Base-by-base conservation (phyloP, 1,284 basidiomycete genomes). In the Pisolithus thermaeus region DNA sequence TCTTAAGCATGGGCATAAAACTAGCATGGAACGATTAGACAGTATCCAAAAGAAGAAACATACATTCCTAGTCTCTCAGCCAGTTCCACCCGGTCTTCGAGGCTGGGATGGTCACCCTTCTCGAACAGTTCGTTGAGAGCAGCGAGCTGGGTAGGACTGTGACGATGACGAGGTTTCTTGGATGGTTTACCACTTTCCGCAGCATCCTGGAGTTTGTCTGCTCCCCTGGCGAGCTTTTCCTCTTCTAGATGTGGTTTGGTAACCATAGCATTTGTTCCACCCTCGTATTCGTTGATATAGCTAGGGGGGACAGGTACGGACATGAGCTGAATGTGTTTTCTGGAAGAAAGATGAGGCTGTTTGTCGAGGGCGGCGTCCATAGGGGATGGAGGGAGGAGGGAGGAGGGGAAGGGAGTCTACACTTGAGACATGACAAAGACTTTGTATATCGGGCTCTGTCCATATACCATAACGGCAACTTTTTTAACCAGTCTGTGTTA, bases 121-220 rank as follows among this genome's bases (percentile, higher is more conserved):
- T 87, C 85, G 58, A 82, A 90, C 55, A 89, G 81, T 62, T 81
- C 79, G 65, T 90, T 89, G 60, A 90, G 74, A 41, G 83, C 84
- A 30, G 78, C 78, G 32, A 89, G 77, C 67, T 89, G 87, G 23
- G 72, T 69, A 16, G 83, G 79, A 22, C 79, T 78, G 62, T 89
- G 87, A 45, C 87, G 78, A 69, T 88, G 84, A 57, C 87, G 77
- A 44, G 87, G 83, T 64, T 87, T 87, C 78, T 87, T 87, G 51
- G 61, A 50, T 14, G 61, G 5, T 58, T 66, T 70, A 54, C 65
- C 63, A 8, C 38, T 2, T 37, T 23, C 45, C 50, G 63, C 63
- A 7, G 49, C 20, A 50, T 67, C 65, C n/a, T 49, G 52, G n/a
- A 52, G 51, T 50, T 53, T 66, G 54, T 57, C 54, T 0, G 55